Percentiles rank a stretch among this genome's conserved stretches.
phyloP scores from a whole-genome alignment of 257 asterid species.

The Voacanga thouarsii region DNA sequence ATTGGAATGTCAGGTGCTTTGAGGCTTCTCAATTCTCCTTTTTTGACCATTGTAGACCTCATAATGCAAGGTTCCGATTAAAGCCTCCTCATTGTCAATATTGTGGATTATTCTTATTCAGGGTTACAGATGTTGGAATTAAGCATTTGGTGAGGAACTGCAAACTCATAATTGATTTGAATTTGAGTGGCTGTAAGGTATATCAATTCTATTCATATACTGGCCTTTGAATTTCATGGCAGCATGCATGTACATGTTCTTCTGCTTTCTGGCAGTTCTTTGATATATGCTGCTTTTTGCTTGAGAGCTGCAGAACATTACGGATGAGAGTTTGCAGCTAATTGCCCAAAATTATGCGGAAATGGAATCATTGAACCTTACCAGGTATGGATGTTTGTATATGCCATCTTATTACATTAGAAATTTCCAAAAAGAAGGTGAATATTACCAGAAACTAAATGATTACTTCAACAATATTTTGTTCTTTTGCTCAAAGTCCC shows the following conservation, averaged over 20 bases:
- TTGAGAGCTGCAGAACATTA: constrained; percentile 57
- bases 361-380: constrained; percentile 66
- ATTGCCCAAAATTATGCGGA: constrained; percentile 64
- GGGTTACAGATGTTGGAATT: constrained; percentile 81
- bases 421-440: too few species aligned
- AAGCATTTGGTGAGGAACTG: constrained; percentile 70
- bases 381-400: constrained; percentile 48
- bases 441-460: too few species aligned
- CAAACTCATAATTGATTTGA: constrained; percentile 60
- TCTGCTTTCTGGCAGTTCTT: neutral
- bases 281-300: constrained; percentile 16
- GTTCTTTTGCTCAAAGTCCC: neutral
- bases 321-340: constrained; percentile 62
- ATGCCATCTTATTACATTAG: too few species aligned
- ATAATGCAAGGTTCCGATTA: constrained; percentile 8
- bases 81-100: constrained; percentile 7
- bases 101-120: constrained; percentile 28
- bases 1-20: constrained; percentile 89
- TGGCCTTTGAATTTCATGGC: constrained; percentile 1
- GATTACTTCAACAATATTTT: neutral
- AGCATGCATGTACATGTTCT: neutral
- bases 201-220: constrained; percentile 6
- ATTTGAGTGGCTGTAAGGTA: constrained; percentile 97
- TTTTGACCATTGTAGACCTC: constrained; percentile 1
- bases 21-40: constrained; percentile 10